A percentile compares a stretch with the other conserved stretches of the same genome.
Evolutionary conservation across 164 flowering plant genomes (phyloP).

Genomic region (Sedum album): DNA sequence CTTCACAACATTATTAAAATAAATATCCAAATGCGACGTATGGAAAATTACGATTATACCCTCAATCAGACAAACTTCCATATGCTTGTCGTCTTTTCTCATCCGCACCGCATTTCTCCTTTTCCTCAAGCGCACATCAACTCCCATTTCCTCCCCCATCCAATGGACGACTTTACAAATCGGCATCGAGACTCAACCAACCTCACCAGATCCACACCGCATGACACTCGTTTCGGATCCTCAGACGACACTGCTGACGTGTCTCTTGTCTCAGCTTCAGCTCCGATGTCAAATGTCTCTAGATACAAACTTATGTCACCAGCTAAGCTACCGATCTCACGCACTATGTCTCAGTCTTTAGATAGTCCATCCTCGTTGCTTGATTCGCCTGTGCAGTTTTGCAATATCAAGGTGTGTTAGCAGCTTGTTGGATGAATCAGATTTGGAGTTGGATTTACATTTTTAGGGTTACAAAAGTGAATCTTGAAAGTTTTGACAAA

Average conservation of each 20-base stretch:
- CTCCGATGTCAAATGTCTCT: conserved; percentile 11
- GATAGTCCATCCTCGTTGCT: conserved; percentile 66
- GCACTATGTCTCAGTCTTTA: conserved; percentile 59
- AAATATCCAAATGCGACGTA: no score
- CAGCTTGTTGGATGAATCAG: neutral
- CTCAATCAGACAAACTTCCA: neutral
- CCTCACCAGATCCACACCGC: neutral
- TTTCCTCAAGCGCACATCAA: neutral
- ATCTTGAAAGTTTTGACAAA: neutral
- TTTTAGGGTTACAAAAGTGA: neutral
- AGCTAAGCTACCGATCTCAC: conserved; percentile 82
- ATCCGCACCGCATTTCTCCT: neutral
- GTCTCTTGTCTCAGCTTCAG: neutral
- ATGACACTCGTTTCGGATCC: neutral
- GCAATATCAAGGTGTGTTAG: conserved; percentile 49
- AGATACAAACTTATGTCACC: conserved; percentile 88
- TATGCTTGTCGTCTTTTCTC: neutral
- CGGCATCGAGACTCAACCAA: neutral
- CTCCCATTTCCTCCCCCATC: neutral
- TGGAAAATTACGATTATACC: neutral
- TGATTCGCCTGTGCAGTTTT: conserved; percentile 32
- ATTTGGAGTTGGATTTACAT: neutral
- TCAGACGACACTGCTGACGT: neutral
- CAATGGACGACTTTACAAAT: neutral
- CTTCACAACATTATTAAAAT: no score